These are phyloP conservation scores for Rhodotorula sp. DNA, from an alignment of 1,284 basidiomycete genomes.

Conservation along the genomic window DNA sequence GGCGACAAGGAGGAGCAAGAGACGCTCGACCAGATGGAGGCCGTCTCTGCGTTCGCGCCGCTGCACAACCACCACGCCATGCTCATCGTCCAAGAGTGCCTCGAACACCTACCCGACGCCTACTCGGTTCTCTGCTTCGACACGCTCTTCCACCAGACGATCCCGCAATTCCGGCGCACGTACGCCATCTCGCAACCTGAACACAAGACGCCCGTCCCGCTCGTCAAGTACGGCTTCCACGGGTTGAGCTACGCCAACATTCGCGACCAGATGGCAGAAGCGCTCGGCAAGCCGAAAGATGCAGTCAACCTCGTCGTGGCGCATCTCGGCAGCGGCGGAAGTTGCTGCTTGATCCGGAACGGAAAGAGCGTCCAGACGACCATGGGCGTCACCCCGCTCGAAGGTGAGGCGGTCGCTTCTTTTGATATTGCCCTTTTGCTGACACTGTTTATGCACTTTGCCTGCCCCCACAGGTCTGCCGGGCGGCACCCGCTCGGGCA, in stretches of 20 bases:
- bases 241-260: conserved; percentile 56
- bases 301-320: conserved; percentile 68
- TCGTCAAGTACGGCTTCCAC: conserved; percentile 79
- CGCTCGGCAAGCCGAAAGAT: conserved; percentile 58
- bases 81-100: conserved; percentile 60
- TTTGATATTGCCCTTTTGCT: not conserved
- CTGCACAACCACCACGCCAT: conserved; percentile 60
- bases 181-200: conserved; percentile 69
- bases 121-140: conserved; percentile 62
- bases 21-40: conserved; percentile 67
- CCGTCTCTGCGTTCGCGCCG: conserved; percentile 66
- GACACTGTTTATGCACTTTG: no score
- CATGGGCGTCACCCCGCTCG: conserved; percentile 75
- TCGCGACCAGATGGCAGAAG: conserved; percentile 58
- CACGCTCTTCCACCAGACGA: conserved; percentile 74
- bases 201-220: conserved; percentile 61
- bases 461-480: conserved; percentile 58
- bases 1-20: conserved; percentile 53
- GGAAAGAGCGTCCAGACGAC: conserved; percentile 72
- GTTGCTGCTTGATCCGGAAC: conserved; percentile 66
- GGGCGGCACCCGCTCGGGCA: conserved; percentile 79
- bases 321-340: conserved; percentile 82
- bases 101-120: conserved; percentile 61
- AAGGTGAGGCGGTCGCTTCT: conserved; percentile 49
- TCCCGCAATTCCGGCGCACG: conserved; percentile 68